These are phyloP conservation scores for Pichia sp. DNA, from an alignment of 1,139 yeast species.

Conservation along the genomic window DNA sequence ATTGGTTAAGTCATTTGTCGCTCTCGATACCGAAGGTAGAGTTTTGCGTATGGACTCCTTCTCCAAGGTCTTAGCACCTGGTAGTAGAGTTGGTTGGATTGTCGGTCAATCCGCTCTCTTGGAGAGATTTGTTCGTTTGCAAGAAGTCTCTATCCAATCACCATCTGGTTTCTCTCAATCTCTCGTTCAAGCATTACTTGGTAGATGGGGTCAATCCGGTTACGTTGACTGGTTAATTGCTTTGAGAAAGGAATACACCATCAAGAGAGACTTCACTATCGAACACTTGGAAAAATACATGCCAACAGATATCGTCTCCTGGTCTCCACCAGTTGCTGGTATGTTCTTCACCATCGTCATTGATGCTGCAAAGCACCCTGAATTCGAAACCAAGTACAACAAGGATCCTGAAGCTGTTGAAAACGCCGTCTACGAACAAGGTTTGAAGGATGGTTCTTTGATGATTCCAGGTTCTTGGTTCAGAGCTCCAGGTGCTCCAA, in stretches of 20 bases:
- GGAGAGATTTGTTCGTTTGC: conserved; percentile 64
- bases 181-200: conserved; percentile 46
- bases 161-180: conserved; percentile 81
- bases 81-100: conserved; percentile 86
- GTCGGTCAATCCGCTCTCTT: conserved; percentile 63
- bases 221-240: conserved; percentile 86
- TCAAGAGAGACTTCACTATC: conserved; percentile 70
- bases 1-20: conserved; percentile 71
- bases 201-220: conserved; percentile 70
- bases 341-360: conserved; percentile 81
- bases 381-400: conserved; percentile 43
- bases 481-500: conserved; percentile 38
- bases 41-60: conserved; percentile 86
- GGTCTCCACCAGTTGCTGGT: conserved; percentile 80
- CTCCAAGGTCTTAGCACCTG: conserved; percentile 92
- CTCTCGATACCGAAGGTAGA: conserved; percentile 82
- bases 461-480: conserved; percentile 94
- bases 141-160: conserved; percentile 77
- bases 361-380: conserved; percentile 77
- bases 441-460: conserved; percentile 58
- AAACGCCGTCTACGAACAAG: conserved; percentile 54
- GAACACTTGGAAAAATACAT: conserved; percentile 56
- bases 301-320: conserved; percentile 50
- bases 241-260: conserved; percentile 73
- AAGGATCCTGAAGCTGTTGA: conserved; percentile 59